Evolutionary conservation across 192 early-diverging fungal genomes (phyloP), one percentile per base, ranked within the genome.

Genomic region (Coemansia sp.): DNA sequence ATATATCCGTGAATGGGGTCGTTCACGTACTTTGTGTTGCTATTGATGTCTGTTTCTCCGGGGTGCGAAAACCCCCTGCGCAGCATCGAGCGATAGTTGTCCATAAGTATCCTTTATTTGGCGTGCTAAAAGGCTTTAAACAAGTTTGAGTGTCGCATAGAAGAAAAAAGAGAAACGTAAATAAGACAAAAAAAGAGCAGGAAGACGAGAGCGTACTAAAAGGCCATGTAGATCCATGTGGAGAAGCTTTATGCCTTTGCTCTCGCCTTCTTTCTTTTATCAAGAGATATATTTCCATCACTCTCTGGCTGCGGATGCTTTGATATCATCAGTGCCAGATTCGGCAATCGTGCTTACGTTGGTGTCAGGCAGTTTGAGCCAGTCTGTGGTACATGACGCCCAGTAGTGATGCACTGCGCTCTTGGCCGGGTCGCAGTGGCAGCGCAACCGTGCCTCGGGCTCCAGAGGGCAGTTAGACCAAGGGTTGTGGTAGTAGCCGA

Each of bases 1-100:
- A 98, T 93, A 72, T 87, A 87, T 9, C 89, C 89, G 37, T 71
- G 63, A 38, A 78, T 71, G 4, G 74, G 69, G 38, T 78, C 74
- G 55, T 78, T 78, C 42, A 78, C 33, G 40, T 78, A 71, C 39
- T 64, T 78, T 24, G n/a, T 27, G n/a, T 33, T 42, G 27, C 55
- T 57, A 7, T 19, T 17, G 22, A 21, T 39, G 33, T 53, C 37
- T 24, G 45, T 49, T 11, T 11, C 49, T 7, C 49, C 48, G 21
- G 11, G 15, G 22, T n/a, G 12, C 62, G 22, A 57, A 37, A 57
- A 69, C 11, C 63, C 63, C 30, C 62, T 55, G 21, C 52, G 73
- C 48, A 76, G 51, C 53, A 76, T 33, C 15, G 44, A 21, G 18
- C 42, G 44, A 25, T 46, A 46, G 33, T 25, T 23, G 39, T 55